Conservation (phyloP, 2,329 filamentous ascomycete species). For the Penicillium griseofulvum region DNA sequence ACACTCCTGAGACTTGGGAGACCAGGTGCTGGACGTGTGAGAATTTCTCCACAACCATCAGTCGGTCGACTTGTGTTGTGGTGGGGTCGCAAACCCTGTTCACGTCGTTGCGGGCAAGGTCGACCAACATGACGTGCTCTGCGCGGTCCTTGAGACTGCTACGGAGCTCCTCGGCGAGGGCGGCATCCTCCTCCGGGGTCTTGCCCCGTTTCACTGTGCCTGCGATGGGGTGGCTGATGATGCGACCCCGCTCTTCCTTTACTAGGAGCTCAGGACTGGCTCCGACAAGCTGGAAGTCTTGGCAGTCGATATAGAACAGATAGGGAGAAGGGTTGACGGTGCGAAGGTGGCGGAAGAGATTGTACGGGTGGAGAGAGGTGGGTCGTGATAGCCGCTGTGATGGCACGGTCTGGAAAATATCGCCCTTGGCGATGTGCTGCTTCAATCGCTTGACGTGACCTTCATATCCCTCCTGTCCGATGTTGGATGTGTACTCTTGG, state of each 20-base stretch:
- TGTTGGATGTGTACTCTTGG: conserved; percentile 85
- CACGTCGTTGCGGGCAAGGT: conserved; percentile 92
- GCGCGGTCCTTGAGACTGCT: conserved; percentile 85
- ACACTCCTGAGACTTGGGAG: conserved; percentile 88
- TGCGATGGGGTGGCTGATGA: conserved; percentile 96
- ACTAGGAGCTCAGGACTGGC: conserved; percentile 93
- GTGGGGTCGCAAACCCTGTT: conserved; percentile 92
- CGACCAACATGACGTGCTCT: conserved; percentile 97
- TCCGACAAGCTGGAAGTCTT: conserved; percentile 90
- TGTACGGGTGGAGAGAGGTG: conserved; percentile 91
- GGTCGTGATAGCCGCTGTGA: conserved; percentile 89
- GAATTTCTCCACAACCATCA: conserved; percentile 94
- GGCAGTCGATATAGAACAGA: conserved; percentile 91
- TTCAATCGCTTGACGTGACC: conserved; percentile 82
- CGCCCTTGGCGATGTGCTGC: conserved; percentile 82
- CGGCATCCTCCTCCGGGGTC: conserved; percentile 76
- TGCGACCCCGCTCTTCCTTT: conserved; percentile 79
- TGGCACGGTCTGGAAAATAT: conserved; percentile 97
- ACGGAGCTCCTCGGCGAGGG: conserved; percentile 72
- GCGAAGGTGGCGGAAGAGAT: conserved; percentile 92
- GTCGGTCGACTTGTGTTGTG: conserved; percentile 82
- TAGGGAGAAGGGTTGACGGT: conserved; percentile 98
- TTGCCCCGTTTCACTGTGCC: conserved; percentile 88
- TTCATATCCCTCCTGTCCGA: conserved; percentile 86
- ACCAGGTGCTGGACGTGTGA: conserved; percentile 97